Percentiles rank a stretch among this genome's conserved stretches.
Evolutionary conservation across 768 basidiomycete genomes (phyloP).

Genomic region (Serpula lacrymans): DNA sequence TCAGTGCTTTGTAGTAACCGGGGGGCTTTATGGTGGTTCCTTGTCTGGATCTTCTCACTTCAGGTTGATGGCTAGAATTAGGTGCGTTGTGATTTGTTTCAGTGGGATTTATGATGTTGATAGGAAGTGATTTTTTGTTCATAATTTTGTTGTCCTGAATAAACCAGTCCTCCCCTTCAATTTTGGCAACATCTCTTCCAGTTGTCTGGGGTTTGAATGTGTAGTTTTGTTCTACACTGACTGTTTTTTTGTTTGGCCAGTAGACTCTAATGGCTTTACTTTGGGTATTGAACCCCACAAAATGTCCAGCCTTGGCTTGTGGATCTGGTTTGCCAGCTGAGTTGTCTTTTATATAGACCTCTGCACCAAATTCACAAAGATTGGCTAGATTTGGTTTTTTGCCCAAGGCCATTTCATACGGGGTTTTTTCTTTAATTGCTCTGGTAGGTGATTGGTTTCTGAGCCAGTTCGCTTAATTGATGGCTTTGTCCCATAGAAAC

Average conservation of each 20-base stretch:
- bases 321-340: slow-evolving; percentile 21
- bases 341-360: slow-evolving; percentile 8
- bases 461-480: slow-evolving; percentile 32
- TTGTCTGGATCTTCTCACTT: too few relatives aligned
- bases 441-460: slow-evolving; percentile 30
- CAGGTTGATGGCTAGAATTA: too few relatives aligned
- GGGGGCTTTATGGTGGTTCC: too few relatives aligned
- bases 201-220: too few relatives aligned
- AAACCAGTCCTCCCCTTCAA: too few relatives aligned
- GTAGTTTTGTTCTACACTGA: slow-evolving; percentile 12
- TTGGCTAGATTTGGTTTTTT: slow-evolving; percentile 12
- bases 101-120: too few relatives aligned
- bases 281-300: slow-evolving; percentile 32
- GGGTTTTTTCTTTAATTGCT: slow-evolving; percentile 18
- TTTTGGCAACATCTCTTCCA: too few relatives aligned
- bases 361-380: slow-evolving; percentile 10
- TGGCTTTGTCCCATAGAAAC: slow-evolving; percentile 37
- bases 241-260: slow-evolving; percentile 4
- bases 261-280: slow-evolving; percentile 22
- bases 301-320: slow-evolving; percentile 22
- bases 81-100: too few relatives aligned
- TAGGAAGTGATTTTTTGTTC: too few relatives aligned
- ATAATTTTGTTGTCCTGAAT: too few relatives aligned
- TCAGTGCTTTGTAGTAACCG: too few relatives aligned
- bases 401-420: slow-evolving; percentile 11